These are phyloP conservation scores for Candida albicans DNA, from an alignment of 1,139 yeast species.

Conservation along the genomic window DNA sequence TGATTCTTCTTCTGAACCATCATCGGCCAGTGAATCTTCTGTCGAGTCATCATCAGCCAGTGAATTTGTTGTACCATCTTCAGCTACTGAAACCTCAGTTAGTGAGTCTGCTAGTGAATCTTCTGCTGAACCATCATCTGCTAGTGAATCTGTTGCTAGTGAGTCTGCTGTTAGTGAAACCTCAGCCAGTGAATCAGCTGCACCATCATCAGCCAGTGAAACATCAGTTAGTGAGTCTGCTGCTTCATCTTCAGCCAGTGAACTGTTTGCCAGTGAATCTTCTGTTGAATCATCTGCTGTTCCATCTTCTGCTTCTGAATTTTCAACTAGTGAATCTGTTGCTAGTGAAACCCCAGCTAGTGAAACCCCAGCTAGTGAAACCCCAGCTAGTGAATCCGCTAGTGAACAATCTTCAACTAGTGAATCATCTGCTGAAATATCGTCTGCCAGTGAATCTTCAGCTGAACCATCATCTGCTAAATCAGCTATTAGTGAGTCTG, in stretches of 20 bases:
- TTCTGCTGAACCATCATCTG: too few relatives aligned
- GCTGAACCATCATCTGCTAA: slow-evolving; percentile 4
- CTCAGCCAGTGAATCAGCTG: slow-evolving; percentile 2
- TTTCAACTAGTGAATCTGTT: too few relatives aligned
- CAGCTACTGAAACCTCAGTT: slow-evolving; percentile 9
- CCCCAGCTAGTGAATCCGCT: slow-evolving; percentile 7
- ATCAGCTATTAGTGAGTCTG: too few relatives aligned
- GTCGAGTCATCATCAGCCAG: background rate
- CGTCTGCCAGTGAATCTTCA: background rate
- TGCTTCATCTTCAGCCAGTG: slow-evolving; percentile 4
- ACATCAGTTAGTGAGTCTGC: slow-evolving; percentile 9
- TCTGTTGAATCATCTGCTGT: slow-evolving; percentile 5
- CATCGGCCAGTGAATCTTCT: too few relatives aligned
- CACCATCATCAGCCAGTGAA: slow-evolving; percentile 1
- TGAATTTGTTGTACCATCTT: background rate
- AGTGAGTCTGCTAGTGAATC: slow-evolving; percentile 4
- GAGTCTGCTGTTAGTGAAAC: too few relatives aligned
- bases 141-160: too few relatives aligned
- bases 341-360: background rate
- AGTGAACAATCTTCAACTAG: background rate
- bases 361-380: slow-evolving; percentile 3
- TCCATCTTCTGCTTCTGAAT: background rate
- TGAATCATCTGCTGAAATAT: background rate
- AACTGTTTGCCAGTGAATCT: too few relatives aligned
- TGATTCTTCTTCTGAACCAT: too few relatives aligned